Base-by-base conservation (phyloP, 768 basidiomycete genomes). In the Termitomyces sp. region DNA sequence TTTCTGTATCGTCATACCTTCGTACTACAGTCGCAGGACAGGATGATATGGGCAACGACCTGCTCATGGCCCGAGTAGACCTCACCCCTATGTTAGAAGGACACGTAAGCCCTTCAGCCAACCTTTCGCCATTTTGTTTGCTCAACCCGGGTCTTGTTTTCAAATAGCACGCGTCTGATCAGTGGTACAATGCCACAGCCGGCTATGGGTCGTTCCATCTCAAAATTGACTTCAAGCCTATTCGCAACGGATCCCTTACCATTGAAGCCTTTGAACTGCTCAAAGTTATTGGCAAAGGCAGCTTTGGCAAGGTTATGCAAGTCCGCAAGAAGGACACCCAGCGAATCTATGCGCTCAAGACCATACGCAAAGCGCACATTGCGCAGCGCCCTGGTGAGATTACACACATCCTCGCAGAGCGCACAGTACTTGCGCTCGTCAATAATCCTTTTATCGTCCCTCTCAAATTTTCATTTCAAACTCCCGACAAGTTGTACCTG, bases 371-470 rank as follows among this genome's bases (percentile, higher is more conserved):
- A 71, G 96, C 96, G 3, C 93, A 97, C 66, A 98, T 98, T 61
- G 97, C 96, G 5, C 90, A 91, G 34, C 83, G 96, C 1, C 91
- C 90, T 0, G 95, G 95, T 40, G 97, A 98, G 74, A 98, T 99
- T 63, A 98, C 93, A 2, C 97, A 98, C 68, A 98, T 98, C 58
- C 79, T 98, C 38, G 96, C 96, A 4, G 96, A 99, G 74, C 81
- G 97, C 60, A 98, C 96, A 0, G 96, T 99, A 24, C 79, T 98
- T 45, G 96, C 96, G 0, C 80, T 98, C 53, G 97, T 99, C 57
- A 97, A 98, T 74, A 97, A 94, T 65, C 96, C 96, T 0, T 99
- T 99, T 76, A 98, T 99, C 70, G 97, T 98, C 0, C 97, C 96
- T 19, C 85, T 99, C 70, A 98, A 99, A 68, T 98, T 99, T 72